These are phyloP conservation scores for Noccaea caerulescens DNA, from an alignment of 345 rosid species.

Conservation along the genomic window DNA sequence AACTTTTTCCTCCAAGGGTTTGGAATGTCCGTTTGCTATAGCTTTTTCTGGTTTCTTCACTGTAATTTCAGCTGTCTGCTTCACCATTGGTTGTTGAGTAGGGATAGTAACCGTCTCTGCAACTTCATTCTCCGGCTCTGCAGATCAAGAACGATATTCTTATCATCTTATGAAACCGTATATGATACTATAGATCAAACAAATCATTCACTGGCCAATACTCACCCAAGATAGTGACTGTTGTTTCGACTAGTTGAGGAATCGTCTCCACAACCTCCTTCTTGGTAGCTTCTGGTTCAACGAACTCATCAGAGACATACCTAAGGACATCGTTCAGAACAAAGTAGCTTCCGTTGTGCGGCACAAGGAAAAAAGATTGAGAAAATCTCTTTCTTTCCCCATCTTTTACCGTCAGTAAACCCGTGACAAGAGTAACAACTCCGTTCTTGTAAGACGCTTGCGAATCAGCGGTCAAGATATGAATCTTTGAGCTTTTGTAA, in stretches of 20 bases:
- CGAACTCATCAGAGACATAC: slow-evolving; percentile 54
- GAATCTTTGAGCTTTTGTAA: slow-evolving; percentile 54
- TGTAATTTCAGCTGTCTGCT: slow-evolving; percentile 30
- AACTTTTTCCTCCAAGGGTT: slow-evolving; percentile 19
- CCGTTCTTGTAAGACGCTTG: slow-evolving; percentile 62
- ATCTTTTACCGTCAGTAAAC: slow-evolving; percentile 61
- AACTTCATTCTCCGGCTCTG: slow-evolving; percentile 30
- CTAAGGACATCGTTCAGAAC: slow-evolving; percentile 84
- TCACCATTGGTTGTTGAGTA: slow-evolving; percentile 5
- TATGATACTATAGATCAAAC: not conserved
- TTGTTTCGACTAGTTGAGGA: slow-evolving; percentile 35
- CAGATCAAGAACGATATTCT: not conserved
- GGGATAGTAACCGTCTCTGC: slow-evolving; percentile 24
- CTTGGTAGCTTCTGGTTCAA: slow-evolving; percentile 45
- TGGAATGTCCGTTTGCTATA: slow-evolving; percentile 29
- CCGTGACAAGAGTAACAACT: slow-evolving; percentile 75
- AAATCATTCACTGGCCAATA: not conserved
- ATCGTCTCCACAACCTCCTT: slow-evolving; percentile 37
- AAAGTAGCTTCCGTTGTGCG: slow-evolving; percentile 70
- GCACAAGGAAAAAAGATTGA: slow-evolving; percentile 83
- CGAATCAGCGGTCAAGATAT: slow-evolving; percentile 73
- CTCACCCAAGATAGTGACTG: slow-evolving; percentile 32
- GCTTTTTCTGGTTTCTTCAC: slow-evolving; percentile 30
- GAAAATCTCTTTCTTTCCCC: slow-evolving; percentile 58
- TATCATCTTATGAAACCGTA: not conserved